phyloP scores from a whole-genome alignment of 1,284 basidiomycete species.

The Exobasidium cylindrosporum region DNA sequence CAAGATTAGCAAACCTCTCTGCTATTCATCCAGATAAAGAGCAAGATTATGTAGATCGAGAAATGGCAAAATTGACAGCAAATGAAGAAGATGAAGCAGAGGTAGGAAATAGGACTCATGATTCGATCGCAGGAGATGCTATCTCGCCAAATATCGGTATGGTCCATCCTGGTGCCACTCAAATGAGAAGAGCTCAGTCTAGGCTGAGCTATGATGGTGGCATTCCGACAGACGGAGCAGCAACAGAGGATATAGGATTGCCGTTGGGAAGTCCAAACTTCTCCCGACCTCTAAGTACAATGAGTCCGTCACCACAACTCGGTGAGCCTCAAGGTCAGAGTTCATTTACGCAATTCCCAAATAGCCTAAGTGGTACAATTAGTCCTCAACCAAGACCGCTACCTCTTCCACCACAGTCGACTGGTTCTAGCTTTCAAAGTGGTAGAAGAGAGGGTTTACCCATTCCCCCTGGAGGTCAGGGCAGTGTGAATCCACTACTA shows the following conservation, averaged over 20 bases:
- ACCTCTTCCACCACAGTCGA: background rate
- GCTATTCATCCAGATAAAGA: constrained; percentile 58
- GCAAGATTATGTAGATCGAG: constrained; percentile 36
- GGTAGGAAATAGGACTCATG: background rate
- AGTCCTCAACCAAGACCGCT: background rate
- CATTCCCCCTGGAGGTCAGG: constrained; percentile 48
- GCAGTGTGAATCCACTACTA: constrained; percentile 48
- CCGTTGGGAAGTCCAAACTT: constrained; percentile 11
- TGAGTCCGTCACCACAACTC: background rate
- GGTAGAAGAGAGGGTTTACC: constrained; percentile 29
- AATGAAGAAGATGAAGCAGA: background rate
- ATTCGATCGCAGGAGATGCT: background rate
- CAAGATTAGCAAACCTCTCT: constrained; percentile 6
- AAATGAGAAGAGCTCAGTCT: constrained; percentile 11
- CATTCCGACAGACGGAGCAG: background rate
- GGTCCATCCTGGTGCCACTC: constrained; percentile 18
- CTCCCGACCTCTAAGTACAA: constrained; percentile 6
- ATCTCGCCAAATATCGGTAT: constrained; percentile 24
- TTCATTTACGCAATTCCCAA: background rate
- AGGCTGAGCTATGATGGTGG: constrained; percentile 17
- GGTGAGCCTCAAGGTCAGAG: background rate
- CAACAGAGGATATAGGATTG: background rate
- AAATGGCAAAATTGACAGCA: constrained; percentile 40
- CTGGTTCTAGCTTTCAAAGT: background rate
- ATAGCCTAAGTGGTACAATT: background rate